Evolutionary conservation across 1,284 basidiomycete species (phyloP).

Genomic region (Chalciporus sp.): DNA sequence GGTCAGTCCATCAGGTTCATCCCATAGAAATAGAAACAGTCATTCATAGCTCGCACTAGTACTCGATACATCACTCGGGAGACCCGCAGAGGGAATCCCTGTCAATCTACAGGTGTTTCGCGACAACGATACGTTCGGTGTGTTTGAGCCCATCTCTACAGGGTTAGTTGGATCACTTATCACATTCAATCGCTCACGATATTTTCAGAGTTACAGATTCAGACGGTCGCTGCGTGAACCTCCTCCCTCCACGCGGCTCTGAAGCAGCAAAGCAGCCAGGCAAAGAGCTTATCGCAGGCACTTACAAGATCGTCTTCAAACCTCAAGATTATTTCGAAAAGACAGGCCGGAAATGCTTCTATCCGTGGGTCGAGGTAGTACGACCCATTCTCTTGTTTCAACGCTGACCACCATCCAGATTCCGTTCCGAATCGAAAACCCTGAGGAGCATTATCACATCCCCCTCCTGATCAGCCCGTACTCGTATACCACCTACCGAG

Average conservation of each 20-base stretch:
- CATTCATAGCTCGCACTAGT: constrained; percentile 46
- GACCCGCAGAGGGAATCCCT: constrained; percentile 71
- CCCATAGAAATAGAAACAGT: not conserved
- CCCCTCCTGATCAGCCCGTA: constrained; percentile 90
- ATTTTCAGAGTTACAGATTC: constrained; percentile 67
- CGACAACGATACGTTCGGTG: constrained; percentile 34
- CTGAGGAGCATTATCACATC: constrained; percentile 86
- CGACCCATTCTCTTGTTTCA: not conserved
- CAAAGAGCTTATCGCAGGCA: constrained; percentile 50
- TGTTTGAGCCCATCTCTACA: constrained; percentile 57
- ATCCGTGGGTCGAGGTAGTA: constrained; percentile 84
- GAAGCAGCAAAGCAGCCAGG: constrained; percentile 46
- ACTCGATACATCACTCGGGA: constrained; percentile 82
- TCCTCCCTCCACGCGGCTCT: constrained; percentile 56
- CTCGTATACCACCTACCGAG: constrained; percentile 91
- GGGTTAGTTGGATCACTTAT: constrained; percentile 46
- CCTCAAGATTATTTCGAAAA: constrained; percentile 81
- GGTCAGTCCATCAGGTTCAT: constrained; percentile 44
- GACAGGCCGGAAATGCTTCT: constrained; percentile 71
- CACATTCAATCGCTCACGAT: not conserved
- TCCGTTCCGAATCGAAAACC: constrained; percentile 69
- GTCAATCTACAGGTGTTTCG: constrained; percentile 59
- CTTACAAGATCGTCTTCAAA: constrained; percentile 86
- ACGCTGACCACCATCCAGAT: constrained; percentile 51
- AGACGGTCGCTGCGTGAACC: constrained; percentile 80